These are phyloP conservation scores for Populus ilicifolia DNA, from an alignment of 345 rosid species.

Conservation along the genomic window DNA sequence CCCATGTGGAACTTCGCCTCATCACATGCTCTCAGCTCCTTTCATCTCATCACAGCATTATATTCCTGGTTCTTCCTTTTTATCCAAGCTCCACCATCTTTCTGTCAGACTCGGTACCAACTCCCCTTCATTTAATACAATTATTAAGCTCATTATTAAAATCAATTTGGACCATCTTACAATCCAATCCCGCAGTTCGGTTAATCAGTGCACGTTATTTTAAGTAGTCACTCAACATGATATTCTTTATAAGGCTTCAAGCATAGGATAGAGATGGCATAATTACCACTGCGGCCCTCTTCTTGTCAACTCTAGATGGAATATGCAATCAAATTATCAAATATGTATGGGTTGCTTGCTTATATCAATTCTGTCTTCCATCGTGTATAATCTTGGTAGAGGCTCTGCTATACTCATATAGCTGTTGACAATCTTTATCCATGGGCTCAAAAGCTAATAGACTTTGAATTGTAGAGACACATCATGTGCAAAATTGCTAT, in stretches of 20 bases:
- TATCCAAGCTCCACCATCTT: slow-evolving; percentile 14
- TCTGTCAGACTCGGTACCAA: slow-evolving; percentile 12
- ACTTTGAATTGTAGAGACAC: slow-evolving; percentile 19
- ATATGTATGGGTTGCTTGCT: background rate
- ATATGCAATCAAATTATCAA: background rate
- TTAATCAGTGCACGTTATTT: slow-evolving; percentile 2
- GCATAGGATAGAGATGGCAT: slow-evolving; percentile 6
- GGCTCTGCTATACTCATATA: slow-evolving; percentile 4
- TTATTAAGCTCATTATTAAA: slow-evolving; percentile 24
- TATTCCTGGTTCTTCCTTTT: slow-evolving; percentile 12
- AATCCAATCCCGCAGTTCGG: slow-evolving; percentile 9
- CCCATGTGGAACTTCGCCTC: slow-evolving; percentile 17
- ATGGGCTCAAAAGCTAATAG: background rate
- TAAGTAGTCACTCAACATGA: background rate
- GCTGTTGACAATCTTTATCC: background rate
- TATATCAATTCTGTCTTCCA: slow-evolving; percentile 2
- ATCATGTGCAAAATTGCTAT: slow-evolving; percentile 33
- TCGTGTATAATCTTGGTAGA: slow-evolving; percentile 19
- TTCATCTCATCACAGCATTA: slow-evolving; percentile 9
- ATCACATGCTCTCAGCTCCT: slow-evolving; percentile 23
- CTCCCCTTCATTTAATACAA: slow-evolving; percentile 14
- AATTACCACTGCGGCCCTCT: slow-evolving; percentile 18
- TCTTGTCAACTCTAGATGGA: slow-evolving; percentile 23
- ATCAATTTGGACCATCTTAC: background rate
- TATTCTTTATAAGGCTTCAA: background rate